Evolutionary conservation across 192 early-diverging fungal genomes (phyloP), one percentile per base, ranked within the genome.

Genomic region (Backusella macrospora): DNA sequence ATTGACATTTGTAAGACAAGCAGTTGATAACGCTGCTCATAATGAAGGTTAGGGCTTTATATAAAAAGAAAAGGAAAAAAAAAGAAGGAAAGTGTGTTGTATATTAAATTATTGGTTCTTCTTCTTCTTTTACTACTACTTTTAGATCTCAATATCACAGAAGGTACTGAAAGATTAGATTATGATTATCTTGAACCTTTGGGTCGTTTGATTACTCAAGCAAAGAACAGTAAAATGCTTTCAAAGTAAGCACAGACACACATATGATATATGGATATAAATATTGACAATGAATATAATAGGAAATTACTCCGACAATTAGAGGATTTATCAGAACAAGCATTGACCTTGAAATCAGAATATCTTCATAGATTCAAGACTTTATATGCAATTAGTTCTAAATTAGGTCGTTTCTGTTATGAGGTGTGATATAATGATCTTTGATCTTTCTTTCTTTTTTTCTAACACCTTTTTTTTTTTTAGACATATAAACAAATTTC

Each of bases 231-330:
- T 48, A 93, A 93, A 79, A 82, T 81, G 3, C 75, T 79, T 13
- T 88, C 88, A 21, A 83, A 81, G 86, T 85, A 84, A 48, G 42
- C 23, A 10, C 13, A 65, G n/a, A n/a, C n/a, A n/a, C n/a, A n/a
- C n/a, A n/a, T n/a, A n/a, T n/a, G n/a, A n/a, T n/a, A n/a, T n/a
- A n/a, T n/a, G n/a, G n/a, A n/a, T n/a, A n/a, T n/a, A n/a, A n/a
- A n/a, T n/a, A 34, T 18, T 52, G 18, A 9, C 3, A 10, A 67
- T 23, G 34, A 10, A 6, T 66, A 14, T 21, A 49, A 10, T 78
- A 87, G 89, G 66, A 92, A 90, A 82, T 65, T 93, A 39, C 63
- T 90, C 73, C 84, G 89, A n/a, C 86, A 87, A 21, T 55, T 91
- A 14, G 85, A 87, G 14, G 92, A 93, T 48, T 73, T 90, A 16